Evolutionary conservation across 106 monocot genomes (phyloP).

Genomic region (Platanthera guangdongensis): DNA sequence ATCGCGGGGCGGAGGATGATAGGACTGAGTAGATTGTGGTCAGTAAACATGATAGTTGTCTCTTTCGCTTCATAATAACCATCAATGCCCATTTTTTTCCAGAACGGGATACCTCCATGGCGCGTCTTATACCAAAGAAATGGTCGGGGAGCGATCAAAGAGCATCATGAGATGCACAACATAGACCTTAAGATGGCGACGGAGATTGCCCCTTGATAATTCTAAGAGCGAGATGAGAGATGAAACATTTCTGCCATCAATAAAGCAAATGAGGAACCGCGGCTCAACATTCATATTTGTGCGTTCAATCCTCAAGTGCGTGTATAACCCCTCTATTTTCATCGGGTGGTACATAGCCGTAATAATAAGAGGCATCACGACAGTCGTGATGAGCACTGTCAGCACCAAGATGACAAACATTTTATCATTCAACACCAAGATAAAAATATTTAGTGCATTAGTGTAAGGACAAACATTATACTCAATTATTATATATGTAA

Average conservation of each 20-base stretch:
- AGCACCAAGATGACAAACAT: conserved; percentile 29
- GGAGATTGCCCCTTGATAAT: no score
- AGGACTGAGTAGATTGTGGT: conserved; percentile 9
- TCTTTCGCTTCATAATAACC: conserved; percentile 15
- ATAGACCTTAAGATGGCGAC: no score
- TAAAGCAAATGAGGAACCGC: conserved; percentile 28
- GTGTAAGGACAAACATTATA: background rate
- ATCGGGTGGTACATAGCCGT: conserved; percentile 19
- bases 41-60: conserved; percentile 21
- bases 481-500: background rate
- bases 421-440: conserved; percentile 26
- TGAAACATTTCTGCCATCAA: no score
- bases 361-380: conserved; percentile 19
- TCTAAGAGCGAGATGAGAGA: no score
- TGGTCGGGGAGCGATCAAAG: no score
- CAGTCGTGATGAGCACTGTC: conserved; percentile 24
- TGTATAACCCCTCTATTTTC: conserved; percentile 15
- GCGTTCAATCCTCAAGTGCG: conserved; percentile 20
- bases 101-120: no score
- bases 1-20: conserved; percentile 26
- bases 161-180: no score
- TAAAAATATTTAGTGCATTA: background rate
- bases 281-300: conserved; percentile 2
- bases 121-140: no score
- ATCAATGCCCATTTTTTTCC: no score